Percentiles rank a stretch among this genome's conserved stretches.
These are phyloP conservation scores for Melampsora larici-populina DNA, from an alignment of 1,284 basidiomycete genomes.

Conservation along the genomic window DNA sequence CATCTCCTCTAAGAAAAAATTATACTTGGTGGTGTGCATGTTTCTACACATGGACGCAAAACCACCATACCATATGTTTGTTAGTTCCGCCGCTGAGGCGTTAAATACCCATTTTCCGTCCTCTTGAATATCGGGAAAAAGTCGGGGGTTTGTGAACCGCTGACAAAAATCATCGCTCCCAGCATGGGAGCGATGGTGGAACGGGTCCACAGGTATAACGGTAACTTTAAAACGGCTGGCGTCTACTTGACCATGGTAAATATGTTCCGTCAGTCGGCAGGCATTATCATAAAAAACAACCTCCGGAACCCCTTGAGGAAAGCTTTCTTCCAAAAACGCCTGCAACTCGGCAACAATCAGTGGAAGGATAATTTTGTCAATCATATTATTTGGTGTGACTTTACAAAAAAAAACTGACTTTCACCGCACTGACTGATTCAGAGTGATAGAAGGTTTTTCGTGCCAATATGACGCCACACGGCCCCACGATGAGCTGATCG, in stretches of 20 bases:
- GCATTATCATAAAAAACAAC: background rate
- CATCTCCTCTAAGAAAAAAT: background rate
- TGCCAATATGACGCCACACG: background rate
- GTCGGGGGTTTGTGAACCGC: too few species aligned
- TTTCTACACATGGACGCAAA: too few species aligned
- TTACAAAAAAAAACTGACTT: too few species aligned
- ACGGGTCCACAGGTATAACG: background rate
- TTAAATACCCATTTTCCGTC: background rate
- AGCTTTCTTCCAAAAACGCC: background rate
- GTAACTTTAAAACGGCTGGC: background rate
- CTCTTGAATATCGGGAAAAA: background rate
- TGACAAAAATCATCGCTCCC: too few species aligned
- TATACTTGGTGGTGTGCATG: background rate
- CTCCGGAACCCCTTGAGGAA: too few species aligned
- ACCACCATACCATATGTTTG: conserved; percentile 1
- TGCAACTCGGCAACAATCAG: too few species aligned
- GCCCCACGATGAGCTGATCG: background rate
- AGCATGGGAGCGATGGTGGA: background rate
- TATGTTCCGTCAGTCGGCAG: background rate
- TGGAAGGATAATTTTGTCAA: too few species aligned
- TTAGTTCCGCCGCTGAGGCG: background rate
- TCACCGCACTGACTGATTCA: background rate
- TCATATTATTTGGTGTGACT: too few species aligned
- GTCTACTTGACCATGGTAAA: background rate
- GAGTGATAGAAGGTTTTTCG: too few species aligned